phyloP scores from a whole-genome alignment of 1,284 basidiomycete genomes.

The Trichosporon sp. region DNA sequence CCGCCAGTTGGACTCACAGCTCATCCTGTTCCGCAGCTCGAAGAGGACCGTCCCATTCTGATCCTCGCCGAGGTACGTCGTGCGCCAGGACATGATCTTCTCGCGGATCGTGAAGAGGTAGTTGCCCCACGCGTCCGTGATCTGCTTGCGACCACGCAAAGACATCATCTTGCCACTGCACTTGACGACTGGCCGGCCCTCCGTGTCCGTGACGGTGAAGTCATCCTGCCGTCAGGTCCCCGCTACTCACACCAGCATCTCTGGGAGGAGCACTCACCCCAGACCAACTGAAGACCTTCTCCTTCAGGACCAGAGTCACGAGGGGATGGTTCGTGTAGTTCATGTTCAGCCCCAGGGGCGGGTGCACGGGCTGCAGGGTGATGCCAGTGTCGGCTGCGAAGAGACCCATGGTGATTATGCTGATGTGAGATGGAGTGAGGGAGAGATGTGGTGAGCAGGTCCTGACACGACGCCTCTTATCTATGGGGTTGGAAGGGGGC shows the following conservation, averaged over 20 bases:
- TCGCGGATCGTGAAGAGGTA: slow-evolving; percentile 47
- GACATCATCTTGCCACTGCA: slow-evolving; percentile 47
- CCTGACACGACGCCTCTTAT: neutral
- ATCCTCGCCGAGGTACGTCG: slow-evolving; percentile 45
- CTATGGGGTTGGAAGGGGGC: neutral
- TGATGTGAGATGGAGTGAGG: neutral
- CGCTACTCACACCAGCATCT: no score
- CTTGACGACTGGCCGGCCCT: slow-evolving; percentile 42
- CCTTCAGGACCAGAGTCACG: slow-evolving; percentile 16
- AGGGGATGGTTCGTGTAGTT: slow-evolving; percentile 9
- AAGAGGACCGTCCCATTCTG: slow-evolving; percentile 44
- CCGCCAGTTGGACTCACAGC: slow-evolving; percentile 37
- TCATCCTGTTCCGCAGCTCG: slow-evolving; percentile 42
- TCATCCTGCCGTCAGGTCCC: slow-evolving; percentile 38
- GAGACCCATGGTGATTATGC: slow-evolving; percentile 38
- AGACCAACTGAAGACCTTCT: slow-evolving; percentile 36
- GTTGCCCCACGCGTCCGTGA: slow-evolving; percentile 46
- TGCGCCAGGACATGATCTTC: slow-evolving; percentile 45
- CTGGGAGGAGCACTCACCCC: slow-evolving; percentile 39
- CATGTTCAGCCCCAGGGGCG: slow-evolving; percentile 16
- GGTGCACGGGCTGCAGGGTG: slow-evolving; percentile 15
- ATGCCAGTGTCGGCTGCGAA: slow-evolving; percentile 37
- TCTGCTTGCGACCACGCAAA: slow-evolving; percentile 51
- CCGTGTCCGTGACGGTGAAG: slow-evolving; percentile 49
- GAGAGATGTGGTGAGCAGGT: neutral